Evolutionary conservation across 1,139 yeast genomes (phyloP).

Genomic region (Taphrina pruni): DNA sequence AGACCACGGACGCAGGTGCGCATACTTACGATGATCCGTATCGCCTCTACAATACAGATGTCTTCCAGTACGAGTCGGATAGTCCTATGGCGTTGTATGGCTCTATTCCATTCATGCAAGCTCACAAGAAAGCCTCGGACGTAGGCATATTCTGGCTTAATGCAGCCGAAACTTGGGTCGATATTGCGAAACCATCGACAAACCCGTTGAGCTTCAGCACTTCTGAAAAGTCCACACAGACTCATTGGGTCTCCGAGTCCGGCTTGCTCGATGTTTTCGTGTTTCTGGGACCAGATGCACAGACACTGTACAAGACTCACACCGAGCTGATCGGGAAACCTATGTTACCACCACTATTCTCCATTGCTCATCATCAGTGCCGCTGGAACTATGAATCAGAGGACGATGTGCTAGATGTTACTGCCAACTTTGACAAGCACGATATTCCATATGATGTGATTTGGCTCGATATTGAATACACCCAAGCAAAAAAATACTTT

Average conservation of each 20-base stretch:
- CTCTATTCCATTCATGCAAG: slow-evolving; percentile 83
- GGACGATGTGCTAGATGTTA: slow-evolving; percentile 75
- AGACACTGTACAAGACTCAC: slow-evolving; percentile 65
- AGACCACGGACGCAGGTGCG: slow-evolving; percentile 58
- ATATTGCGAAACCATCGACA: slow-evolving; percentile 57
- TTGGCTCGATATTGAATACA: slow-evolving; percentile 94
- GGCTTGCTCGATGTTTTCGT: slow-evolving; percentile 81
- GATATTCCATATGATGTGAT: slow-evolving; percentile 87
- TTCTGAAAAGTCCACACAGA: slow-evolving; percentile 47
- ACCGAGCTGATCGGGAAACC: slow-evolving; percentile 78
- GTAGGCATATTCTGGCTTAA: slow-evolving; percentile 91
- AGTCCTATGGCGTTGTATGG: slow-evolving; percentile 94
- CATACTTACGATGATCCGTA: slow-evolving; percentile 68
- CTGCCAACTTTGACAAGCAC: slow-evolving; percentile 69
- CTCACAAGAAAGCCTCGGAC: slow-evolving; percentile 63
- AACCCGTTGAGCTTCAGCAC: slow-evolving; percentile 47
- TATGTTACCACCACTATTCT: slow-evolving; percentile 74
- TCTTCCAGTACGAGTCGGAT: slow-evolving; percentile 85
- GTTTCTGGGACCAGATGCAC: slow-evolving; percentile 68
- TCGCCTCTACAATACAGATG: slow-evolving; percentile 87
- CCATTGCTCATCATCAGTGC: slow-evolving; percentile 93
- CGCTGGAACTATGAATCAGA: slow-evolving; percentile 96
- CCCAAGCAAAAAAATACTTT: slow-evolving; percentile 83
- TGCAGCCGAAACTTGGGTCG: slow-evolving; percentile 90
- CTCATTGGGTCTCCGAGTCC: slow-evolving; percentile 95